phyloP scores from a whole-genome alignment of 257 asterid species.

The Fraxinus americana region DNA sequence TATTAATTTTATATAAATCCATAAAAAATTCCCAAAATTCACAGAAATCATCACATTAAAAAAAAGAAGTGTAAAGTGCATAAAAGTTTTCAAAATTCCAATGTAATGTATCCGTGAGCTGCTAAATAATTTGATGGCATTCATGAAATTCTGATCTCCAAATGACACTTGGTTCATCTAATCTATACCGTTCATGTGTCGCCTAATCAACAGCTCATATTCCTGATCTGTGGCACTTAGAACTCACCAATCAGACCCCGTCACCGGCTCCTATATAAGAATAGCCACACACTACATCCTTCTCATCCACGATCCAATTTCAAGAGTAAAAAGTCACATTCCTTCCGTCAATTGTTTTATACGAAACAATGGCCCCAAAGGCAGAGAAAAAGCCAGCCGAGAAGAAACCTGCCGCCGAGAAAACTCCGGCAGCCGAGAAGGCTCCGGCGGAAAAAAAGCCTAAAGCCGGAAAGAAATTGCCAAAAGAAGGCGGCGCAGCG shows the following conservation, averaged over 20 bases:
- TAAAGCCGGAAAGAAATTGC: background rate
- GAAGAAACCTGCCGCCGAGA: background rate
- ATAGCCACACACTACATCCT: background rate
- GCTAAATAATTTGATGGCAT: too few species aligned
- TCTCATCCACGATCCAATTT: background rate
- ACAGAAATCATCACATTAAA: too few species aligned
- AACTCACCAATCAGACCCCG: background rate
- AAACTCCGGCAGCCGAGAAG: conserved; percentile 8
- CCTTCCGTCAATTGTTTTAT: background rate
- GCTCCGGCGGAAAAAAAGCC: background rate
- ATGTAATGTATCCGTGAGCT: too few species aligned
- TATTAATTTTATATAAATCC: too few species aligned
- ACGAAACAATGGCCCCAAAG: background rate
- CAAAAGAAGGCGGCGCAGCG: background rate
- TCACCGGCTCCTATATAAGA: background rate
- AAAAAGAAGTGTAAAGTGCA: too few species aligned
- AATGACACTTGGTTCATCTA: background rate
- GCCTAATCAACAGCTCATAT: background rate
- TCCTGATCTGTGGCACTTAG: background rate
- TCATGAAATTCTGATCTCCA: background rate
- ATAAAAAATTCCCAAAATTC: too few species aligned
- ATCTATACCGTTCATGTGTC: background rate
- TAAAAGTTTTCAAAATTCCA: too few species aligned
- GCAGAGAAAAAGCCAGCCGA: conserved; percentile 6
- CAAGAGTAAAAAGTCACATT: background rate